Percentiles rank a stretch among this genome's conserved stretches.
Evolutionary conservation across 805 yeast genomes (phyloP).

Genomic region (Lipomyces orientalis): DNA sequence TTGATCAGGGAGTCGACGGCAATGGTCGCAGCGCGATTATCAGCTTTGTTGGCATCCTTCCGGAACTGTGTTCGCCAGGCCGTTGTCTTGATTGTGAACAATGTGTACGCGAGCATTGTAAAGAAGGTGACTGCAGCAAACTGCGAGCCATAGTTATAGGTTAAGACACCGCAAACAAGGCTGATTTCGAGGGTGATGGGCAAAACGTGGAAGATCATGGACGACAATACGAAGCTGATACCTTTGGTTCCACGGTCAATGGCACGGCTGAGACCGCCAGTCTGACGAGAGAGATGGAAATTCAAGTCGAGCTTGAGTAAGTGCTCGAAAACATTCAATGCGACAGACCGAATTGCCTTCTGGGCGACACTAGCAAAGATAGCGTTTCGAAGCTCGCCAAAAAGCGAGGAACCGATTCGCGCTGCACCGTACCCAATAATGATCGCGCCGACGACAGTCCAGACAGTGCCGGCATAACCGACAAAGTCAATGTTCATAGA

Average conservation of each 20-base stretch:
- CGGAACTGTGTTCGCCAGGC: conserved; percentile 96
- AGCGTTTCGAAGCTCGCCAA: conserved; percentile 95
- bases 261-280: conserved; percentile 95
- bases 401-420: conserved; percentile 88
- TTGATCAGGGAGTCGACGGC: conserved; percentile 93
- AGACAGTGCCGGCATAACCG: conserved; percentile 63
- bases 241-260: conserved; percentile 98
- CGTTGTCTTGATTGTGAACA: conserved; percentile 89
- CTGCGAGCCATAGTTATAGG: conserved; percentile 86
- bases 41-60: conserved; percentile 88
- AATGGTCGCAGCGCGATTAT: conserved; percentile 92
- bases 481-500: conserved; percentile 91
- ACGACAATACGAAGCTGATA: conserved; percentile 86
- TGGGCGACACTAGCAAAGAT: conserved; percentile 96
- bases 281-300: conserved; percentile 88
- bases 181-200: conserved; percentile 92
- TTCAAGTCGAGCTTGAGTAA: conserved; percentile 81
- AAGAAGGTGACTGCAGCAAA: conserved; percentile 87
- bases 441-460: conserved; percentile 68
- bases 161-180: conserved; percentile 89
- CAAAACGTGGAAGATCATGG: conserved; percentile 96
- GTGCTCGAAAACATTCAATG: conserved; percentile 84
- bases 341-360: conserved; percentile 88
- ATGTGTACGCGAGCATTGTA: conserved; percentile 87
- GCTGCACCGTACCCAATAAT: conserved; percentile 92